phyloP scores from a whole-genome alignment of 2,329 filamentous ascomycete genomes.

The Aspergillus spinulosporus region DNA sequence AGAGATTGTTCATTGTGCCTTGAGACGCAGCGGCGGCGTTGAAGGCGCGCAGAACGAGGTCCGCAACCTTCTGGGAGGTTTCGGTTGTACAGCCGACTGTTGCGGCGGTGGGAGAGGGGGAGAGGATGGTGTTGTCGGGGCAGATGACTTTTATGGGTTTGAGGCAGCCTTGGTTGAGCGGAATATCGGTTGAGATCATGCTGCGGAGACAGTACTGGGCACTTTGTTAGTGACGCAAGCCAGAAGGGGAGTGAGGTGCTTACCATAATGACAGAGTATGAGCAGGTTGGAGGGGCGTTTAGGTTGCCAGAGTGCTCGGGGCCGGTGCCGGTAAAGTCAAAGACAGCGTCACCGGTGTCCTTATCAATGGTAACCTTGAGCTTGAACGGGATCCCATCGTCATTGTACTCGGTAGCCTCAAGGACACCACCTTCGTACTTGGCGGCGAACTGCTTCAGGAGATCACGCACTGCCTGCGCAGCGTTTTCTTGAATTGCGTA shows the following conservation, averaged over 20 bases:
- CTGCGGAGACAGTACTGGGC: conserved; percentile 73
- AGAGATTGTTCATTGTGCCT: conserved; percentile 81
- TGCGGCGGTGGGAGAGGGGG: conserved; percentile 72
- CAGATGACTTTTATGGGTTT: conserved; percentile 74
- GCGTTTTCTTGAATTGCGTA: conserved; percentile 77
- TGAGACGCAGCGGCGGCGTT: conserved; percentile 75
- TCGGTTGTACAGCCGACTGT: conserved; percentile 83
- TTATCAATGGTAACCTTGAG: conserved; percentile 74
- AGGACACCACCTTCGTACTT: conserved; percentile 71
- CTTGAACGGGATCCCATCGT: conserved; percentile 76
- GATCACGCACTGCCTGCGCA: conserved; percentile 70
- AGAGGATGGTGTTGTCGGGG: conserved; percentile 67
- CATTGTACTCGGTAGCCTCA: conserved; percentile 77
- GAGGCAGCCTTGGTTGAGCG: conserved; percentile 82
- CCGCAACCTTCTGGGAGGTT: conserved; percentile 75
- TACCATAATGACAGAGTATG: conserved; percentile 74
- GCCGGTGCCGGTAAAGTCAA: conserved; percentile 76
- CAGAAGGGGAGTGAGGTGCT: not conserved
- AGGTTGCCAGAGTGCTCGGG: conserved; percentile 77
- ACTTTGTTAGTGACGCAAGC: not conserved
- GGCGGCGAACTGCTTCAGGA: conserved; percentile 69
- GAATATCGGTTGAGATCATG: conserved; percentile 78
- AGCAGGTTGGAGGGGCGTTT: conserved; percentile 79
- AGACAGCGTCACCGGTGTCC: conserved; percentile 71
- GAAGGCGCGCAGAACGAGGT: conserved; percentile 80